Evolutionary conservation across 257 asterid species (phyloP).

Genomic region (Ajuga chamaepitys): DNA sequence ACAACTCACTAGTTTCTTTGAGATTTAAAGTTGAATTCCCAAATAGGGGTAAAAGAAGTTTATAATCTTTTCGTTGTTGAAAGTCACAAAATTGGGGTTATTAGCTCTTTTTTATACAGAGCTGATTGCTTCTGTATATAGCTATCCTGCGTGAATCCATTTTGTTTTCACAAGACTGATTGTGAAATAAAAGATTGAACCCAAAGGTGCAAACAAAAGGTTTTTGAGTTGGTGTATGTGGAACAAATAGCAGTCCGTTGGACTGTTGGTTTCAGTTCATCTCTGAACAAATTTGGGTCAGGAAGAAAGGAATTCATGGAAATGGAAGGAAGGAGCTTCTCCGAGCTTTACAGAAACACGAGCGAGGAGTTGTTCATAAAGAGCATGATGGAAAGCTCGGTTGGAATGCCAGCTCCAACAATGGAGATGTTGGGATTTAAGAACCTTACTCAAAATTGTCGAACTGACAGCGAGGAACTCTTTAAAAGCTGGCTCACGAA

Average conservation of each 20-base stretch:
- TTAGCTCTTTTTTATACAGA: not conserved
- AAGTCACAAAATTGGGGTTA: not conserved
- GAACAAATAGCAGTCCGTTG: not conserved
- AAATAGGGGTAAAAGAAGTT: not conserved
- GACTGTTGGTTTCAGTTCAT: not conserved
- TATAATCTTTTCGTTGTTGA: not conserved
- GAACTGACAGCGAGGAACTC: slow-evolving; percentile 76
- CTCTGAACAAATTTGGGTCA: not conserved
- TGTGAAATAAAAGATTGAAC: not conserved
- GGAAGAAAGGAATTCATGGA: slow-evolving; percentile 12
- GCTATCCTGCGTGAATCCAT: not conserved
- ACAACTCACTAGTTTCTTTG: not conserved
- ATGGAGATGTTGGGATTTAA: slow-evolving; percentile 88
- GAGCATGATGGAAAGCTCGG: slow-evolving; percentile 70
- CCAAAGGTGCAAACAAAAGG: not conserved
- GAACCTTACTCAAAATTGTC: slow-evolving; percentile 49
- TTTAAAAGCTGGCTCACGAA: slow-evolving; percentile 78
- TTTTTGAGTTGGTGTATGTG: too few relatives aligned
- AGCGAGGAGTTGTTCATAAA: slow-evolving; percentile 75
- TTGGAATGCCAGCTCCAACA: slow-evolving; percentile 68
- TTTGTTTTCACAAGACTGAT: not conserved
- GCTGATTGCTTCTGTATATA: not conserved
- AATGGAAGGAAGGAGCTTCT: slow-evolving; percentile 70
- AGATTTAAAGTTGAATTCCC: not conserved
- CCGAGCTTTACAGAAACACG: slow-evolving; percentile 59